phyloP scores from a whole-genome alignment of 2,329 filamentous ascomycete genomes.

The Fusarium palustre region DNA sequence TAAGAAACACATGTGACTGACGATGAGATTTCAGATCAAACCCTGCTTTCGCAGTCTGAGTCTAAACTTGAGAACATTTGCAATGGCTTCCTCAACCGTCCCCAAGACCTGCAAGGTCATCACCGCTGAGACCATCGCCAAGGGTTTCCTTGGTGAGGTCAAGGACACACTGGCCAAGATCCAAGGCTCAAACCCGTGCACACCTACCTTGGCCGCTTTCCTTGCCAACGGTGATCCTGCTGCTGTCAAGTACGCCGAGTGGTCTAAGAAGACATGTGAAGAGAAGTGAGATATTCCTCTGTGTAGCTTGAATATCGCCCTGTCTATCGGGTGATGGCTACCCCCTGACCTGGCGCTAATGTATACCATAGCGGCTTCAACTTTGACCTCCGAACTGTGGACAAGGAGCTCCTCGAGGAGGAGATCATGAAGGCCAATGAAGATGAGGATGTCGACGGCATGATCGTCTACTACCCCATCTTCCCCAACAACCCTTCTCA shows the following conservation, averaged over 20 bases:
- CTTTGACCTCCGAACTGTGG: constrained; percentile 85
- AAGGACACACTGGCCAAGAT: constrained; percentile 78
- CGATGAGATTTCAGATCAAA: constrained; percentile 24
- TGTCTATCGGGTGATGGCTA: constrained; percentile 36
- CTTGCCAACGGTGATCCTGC: constrained; percentile 92
- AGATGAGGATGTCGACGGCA: constrained; percentile 81
- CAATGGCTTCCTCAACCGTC: constrained; percentile 52
- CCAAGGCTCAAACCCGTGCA: constrained; percentile 63
- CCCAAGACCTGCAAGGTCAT: constrained; percentile 91
- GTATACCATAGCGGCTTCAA: constrained; percentile 77
- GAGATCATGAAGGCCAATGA: constrained; percentile 86
- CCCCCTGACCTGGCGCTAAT: constrained; percentile 41
- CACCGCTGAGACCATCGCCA: constrained; percentile 87
- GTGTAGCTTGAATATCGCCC: constrained; percentile 32
- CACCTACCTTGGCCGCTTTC: constrained; percentile 89
- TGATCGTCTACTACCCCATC: constrained; percentile 99
- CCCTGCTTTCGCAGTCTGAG: constrained; percentile 16
- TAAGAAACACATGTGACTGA: constrained; percentile 25
- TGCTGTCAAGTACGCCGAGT: constrained; percentile 93
- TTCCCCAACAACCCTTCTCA: constrained; percentile 83
- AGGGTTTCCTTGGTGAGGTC: constrained; percentile 82
- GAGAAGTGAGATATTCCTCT: constrained; percentile 80
- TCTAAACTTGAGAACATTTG: constrained; percentile 14
- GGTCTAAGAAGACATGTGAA: constrained; percentile 94
- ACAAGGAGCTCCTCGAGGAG: constrained; percentile 91